These are phyloP conservation scores for Rubia yunnanensis DNA, from an alignment of 257 asterid species.

Conservation along the genomic window DNA sequence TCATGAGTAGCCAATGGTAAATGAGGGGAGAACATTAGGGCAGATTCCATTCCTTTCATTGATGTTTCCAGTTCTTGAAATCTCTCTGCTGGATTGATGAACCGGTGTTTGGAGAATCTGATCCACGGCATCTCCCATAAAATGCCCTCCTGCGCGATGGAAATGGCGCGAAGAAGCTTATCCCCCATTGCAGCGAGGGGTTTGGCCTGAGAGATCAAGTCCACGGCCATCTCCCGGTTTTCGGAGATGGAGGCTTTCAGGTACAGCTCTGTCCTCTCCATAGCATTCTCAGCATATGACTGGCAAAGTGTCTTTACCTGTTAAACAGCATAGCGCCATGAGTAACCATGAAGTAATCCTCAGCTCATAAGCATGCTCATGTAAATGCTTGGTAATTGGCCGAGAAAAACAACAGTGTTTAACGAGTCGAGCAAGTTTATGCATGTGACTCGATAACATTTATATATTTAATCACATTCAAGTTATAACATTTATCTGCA, in stretches of 20 bases:
- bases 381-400: too few relatives aligned
- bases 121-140: conserved; percentile 59
- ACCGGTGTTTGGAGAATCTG: conserved; percentile 11
- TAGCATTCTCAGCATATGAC: conserved; percentile 41
- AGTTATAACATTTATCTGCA: too few relatives aligned
- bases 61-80: conserved; percentile 36
- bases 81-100: conserved; percentile 21
- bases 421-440: too few relatives aligned
- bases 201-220: conserved; percentile 37
- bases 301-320: conserved; percentile 34
- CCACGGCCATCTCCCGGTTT: conserved; percentile 22
- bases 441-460: too few relatives aligned
- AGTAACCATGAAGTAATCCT: too few relatives aligned
- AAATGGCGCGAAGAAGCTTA: conserved; percentile 44
- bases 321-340: neutral
- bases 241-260: conserved; percentile 26
- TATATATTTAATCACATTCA: too few relatives aligned
- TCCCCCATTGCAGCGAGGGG: conserved; percentile 45
- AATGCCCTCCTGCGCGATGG: conserved; percentile 49
- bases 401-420: too few relatives aligned
- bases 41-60: conserved; percentile 51
- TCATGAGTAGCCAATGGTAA: conserved; percentile 20
- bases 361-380: too few relatives aligned
- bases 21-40: conserved; percentile 25
- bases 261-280: conserved; percentile 44